phyloP scores from a whole-genome alignment of 768 basidiomycete genomes.

The Chalciporus piperatus region DNA sequence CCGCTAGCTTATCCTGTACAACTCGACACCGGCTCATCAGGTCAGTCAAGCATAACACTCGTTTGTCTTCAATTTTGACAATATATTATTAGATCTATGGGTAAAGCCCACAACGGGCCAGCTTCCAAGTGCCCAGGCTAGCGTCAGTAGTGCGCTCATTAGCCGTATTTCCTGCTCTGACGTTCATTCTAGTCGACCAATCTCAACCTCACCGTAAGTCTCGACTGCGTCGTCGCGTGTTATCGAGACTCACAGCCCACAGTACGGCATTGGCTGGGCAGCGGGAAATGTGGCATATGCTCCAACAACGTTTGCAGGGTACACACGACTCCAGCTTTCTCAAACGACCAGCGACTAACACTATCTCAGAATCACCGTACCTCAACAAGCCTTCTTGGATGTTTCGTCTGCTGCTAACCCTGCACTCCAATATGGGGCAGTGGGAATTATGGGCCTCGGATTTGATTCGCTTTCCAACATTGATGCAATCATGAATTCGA shows the following conservation, averaged over 20 bases:
- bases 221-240: neutral
- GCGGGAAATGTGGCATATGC: slow-evolving; percentile 62
- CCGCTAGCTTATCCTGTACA: slow-evolving; percentile 66
- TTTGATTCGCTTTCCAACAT: slow-evolving; percentile 76
- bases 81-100: slow-evolving; percentile 61
- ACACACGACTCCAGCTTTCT: slow-evolving; percentile 18
- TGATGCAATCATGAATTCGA: slow-evolving; percentile 56
- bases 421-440: slow-evolving; percentile 65
- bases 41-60: slow-evolving; percentile 3
- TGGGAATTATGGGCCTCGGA: slow-evolving; percentile 74
- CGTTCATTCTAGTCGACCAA: slow-evolving; percentile 36
- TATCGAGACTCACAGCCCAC: neutral
- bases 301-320: slow-evolving; percentile 70
- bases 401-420: slow-evolving; percentile 66
- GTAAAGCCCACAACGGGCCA: slow-evolving; percentile 47
- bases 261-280: slow-evolving; percentile 86
- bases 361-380: slow-evolving; percentile 50
- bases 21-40: slow-evolving; percentile 74
- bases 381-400: slow-evolving; percentile 72
- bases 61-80: neutral
- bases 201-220: slow-evolving; percentile 61
- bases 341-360: slow-evolving; percentile 6
- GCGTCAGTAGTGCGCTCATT: slow-evolving; percentile 37
- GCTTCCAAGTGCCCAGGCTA: slow-evolving; percentile 46
- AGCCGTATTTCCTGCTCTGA: slow-evolving; percentile 3